Conservation (phyloP, 805 yeast species). For the Nakazawaea ambrosiae region DNA sequence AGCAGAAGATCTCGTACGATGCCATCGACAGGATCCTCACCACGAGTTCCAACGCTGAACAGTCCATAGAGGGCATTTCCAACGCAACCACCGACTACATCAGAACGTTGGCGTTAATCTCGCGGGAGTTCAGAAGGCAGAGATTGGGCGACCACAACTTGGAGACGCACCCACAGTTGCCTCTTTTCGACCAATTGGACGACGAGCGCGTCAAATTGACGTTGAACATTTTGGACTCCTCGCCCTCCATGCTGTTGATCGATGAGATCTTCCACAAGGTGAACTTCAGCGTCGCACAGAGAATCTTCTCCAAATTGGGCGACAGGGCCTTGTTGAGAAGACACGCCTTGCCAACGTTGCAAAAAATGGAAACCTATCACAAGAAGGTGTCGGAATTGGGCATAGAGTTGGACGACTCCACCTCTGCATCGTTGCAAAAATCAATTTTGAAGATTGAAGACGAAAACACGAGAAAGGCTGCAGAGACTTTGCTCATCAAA, state of each 20-base stretch:
- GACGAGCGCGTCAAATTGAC: constrained; percentile 74
- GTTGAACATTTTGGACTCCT: constrained; percentile 64
- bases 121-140: constrained; percentile 64
- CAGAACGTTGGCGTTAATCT: constrained; percentile 54
- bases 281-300: constrained; percentile 81
- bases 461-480: constrained; percentile 55
- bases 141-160: constrained; percentile 46
- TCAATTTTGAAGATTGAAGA: constrained; percentile 63
- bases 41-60: constrained; percentile 2
- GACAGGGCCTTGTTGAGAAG: constrained; percentile 80
- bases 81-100: constrained; percentile 61
- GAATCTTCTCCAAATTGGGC: constrained; percentile 67
- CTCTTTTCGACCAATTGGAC: constrained; percentile 73
- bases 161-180: constrained; percentile 44
- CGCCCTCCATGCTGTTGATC: constrained; percentile 48
- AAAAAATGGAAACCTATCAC: constrained; percentile 73
- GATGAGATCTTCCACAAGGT: constrained; percentile 77
- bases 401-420: constrained; percentile 63
- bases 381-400: constrained; percentile 63
- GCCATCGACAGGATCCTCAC: constrained; percentile 47
- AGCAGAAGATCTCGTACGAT: constrained; percentile 44
- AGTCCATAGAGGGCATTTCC: constrained; percentile 21
- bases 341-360: constrained; percentile 76
- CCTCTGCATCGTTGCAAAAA: constrained; percentile 62
- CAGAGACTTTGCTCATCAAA: constrained; percentile 75